Percentiles rank a stretch among this genome's conserved stretches.
phyloP scores from a whole-genome alignment of 2,329 filamentous ascomycete species.

The Arthroderma sp. region DNA sequence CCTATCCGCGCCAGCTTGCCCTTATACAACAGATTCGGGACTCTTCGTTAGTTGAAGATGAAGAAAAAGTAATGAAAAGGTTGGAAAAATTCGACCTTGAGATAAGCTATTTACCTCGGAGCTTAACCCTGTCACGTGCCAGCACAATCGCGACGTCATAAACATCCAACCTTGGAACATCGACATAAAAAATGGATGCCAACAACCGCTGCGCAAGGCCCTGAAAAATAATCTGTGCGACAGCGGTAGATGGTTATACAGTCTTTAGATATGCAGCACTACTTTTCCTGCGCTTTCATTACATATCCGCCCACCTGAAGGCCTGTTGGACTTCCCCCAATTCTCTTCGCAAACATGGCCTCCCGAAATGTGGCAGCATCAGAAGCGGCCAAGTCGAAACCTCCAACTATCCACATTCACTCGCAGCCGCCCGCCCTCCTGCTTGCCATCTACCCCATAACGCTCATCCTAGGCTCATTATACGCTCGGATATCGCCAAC shows the following conservation, averaged over 20 bases:
- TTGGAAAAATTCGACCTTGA: neutral
- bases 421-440: conserved; percentile 47
- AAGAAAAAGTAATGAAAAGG: neutral
- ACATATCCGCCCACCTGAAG: neutral
- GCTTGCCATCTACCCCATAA: conserved; percentile 60
- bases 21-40: neutral
- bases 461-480: conserved; percentile 68
- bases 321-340: neutral
- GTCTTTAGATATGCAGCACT: neutral
- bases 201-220: neutral
- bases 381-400: neutral
- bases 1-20: neutral
- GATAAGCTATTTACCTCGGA: neutral
- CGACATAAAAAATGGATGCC: neutral
- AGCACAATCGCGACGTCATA: neutral
- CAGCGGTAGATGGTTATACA: neutral
- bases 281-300: neutral
- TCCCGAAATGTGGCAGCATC: neutral
- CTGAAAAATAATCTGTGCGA: neutral
- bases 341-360: neutral
- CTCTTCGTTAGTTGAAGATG: neutral
- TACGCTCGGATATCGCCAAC: conserved; percentile 68
- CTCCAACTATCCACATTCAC: neutral
- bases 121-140: neutral
- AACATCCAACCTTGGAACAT: neutral